A percentile compares a stretch with the other conserved stretches of the same genome.
Evolutionary conservation across 1,284 basidiomycete species (phyloP).

Genomic region (Chalciporus sp.): DNA sequence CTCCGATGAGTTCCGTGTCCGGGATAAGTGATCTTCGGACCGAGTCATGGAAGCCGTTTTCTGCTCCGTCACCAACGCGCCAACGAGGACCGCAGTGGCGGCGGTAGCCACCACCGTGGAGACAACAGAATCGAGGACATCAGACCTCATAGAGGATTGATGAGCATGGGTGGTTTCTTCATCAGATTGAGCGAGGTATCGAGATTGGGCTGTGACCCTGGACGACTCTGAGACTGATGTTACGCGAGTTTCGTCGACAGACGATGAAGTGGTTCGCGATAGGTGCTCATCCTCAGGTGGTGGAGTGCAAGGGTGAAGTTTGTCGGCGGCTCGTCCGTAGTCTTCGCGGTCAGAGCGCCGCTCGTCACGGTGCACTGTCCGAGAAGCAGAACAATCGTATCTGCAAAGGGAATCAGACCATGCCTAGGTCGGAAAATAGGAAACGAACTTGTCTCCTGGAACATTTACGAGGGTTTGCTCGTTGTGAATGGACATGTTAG

Average conservation of each 20-base stretch:
- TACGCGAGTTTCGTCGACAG: background rate
- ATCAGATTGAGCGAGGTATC: background rate
- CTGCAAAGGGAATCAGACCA: constrained; percentile 7
- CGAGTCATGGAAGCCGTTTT: background rate
- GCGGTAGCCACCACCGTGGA: background rate
- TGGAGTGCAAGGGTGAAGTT: background rate
- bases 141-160: background rate
- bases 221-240: background rate
- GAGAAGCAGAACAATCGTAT: background rate
- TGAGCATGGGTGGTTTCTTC: background rate
- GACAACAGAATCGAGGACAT: background rate
- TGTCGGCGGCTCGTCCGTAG: background rate
- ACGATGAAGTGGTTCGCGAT: background rate
- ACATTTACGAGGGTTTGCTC: background rate
- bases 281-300: background rate
- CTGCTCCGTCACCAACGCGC: background rate
- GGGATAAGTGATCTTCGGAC: background rate
- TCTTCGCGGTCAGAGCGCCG: background rate
- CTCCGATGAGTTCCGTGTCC: background rate
- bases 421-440: background rate
- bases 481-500: background rate
- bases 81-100: background rate
- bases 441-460: constrained; percentile 2
- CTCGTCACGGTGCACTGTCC: background rate
- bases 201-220: background rate